Evolutionary conservation across 331 rosid genomes (phyloP).

Genomic region (Acacia concinna): DNA sequence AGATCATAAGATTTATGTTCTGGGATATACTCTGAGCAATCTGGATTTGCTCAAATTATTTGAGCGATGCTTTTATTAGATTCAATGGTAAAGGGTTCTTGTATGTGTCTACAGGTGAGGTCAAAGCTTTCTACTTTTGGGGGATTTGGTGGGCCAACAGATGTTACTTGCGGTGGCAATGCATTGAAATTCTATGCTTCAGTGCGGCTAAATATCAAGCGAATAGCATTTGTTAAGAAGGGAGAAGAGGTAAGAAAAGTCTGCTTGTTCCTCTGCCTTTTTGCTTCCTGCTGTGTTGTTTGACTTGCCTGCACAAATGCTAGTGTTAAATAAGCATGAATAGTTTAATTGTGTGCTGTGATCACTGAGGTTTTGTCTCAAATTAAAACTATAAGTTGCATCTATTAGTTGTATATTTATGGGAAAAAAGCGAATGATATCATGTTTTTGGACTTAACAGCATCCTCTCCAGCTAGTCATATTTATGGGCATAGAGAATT

Average conservation of each 20-base stretch:
- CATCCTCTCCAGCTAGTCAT: neutral
- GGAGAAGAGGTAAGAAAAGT: conserved; percentile 75
- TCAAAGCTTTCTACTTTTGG: conserved; percentile 84
- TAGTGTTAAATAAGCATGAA: conserved; percentile 32
- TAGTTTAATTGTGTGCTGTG: conserved; percentile 16
- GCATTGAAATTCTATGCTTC: conserved; percentile 94
- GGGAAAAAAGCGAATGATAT: neutral
- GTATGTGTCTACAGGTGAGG: conserved; percentile 64
- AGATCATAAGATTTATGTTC: neutral
- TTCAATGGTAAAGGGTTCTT: conserved; percentile 20
- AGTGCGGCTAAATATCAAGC: conserved; percentile 70
- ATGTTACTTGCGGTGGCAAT: conserved; percentile 95
- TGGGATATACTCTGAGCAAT: neutral
- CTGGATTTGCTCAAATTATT: conserved; percentile 18
- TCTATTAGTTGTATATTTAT: neutral
- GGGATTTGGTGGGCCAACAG: conserved; percentile 87
- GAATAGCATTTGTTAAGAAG: conserved; percentile 74
- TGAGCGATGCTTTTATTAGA: conserved; percentile 10
- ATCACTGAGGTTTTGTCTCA: neutral
- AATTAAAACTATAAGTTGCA: neutral
- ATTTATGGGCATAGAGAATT: neutral
- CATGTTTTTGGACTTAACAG: neutral
- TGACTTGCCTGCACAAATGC: conserved; percentile 6
- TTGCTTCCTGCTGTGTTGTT: conserved; percentile 4
- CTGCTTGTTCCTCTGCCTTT: neutral